A percentile compares a stretch with the other conserved stretches of the same genome.
Conservation (phyloP, 768 basidiomycete genomes). For the Rhodotorula graminis region DNA sequence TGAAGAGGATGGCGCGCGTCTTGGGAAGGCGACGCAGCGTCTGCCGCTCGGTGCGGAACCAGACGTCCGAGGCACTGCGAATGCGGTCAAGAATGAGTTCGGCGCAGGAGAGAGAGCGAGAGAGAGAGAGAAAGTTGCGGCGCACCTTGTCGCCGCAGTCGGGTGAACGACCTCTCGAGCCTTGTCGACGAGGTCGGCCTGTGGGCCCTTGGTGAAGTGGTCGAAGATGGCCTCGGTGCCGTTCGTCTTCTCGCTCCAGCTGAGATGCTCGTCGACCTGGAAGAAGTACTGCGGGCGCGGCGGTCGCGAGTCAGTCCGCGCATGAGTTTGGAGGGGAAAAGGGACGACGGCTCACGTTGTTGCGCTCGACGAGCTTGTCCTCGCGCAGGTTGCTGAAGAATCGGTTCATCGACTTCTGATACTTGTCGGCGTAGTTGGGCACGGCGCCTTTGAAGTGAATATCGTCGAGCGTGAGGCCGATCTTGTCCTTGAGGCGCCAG, state of each 20-base stretch:
- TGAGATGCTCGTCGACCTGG: constrained; percentile 16
- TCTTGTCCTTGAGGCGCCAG: constrained; percentile 72
- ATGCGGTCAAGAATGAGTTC: background rate
- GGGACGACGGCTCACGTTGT: constrained; percentile 52
- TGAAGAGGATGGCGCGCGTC: constrained; percentile 64
- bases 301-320: constrained; percentile 33
- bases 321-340: too few species aligned
- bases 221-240: constrained; percentile 53
- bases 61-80: constrained; percentile 48
- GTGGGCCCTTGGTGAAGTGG: constrained; percentile 37
- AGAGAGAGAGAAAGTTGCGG: too few species aligned
- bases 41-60: constrained; percentile 63
- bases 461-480: constrained; percentile 65
- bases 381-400: constrained; percentile 65
- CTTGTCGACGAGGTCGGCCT: background rate
- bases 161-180: background rate
- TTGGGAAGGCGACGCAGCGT: constrained; percentile 61
- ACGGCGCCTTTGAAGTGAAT: constrained; percentile 68
- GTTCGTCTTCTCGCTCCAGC: constrained; percentile 20
- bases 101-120: rapidly evolving
- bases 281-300: background rate
- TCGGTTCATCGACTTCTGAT: constrained; percentile 62
- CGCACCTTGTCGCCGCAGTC: background rate
- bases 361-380: constrained; percentile 65
- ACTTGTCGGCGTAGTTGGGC: constrained; percentile 64